Evolutionary conservation across 2,329 filamentous ascomycete genomes (phyloP).

Genomic region (Dichotomopilus funicola): DNA sequence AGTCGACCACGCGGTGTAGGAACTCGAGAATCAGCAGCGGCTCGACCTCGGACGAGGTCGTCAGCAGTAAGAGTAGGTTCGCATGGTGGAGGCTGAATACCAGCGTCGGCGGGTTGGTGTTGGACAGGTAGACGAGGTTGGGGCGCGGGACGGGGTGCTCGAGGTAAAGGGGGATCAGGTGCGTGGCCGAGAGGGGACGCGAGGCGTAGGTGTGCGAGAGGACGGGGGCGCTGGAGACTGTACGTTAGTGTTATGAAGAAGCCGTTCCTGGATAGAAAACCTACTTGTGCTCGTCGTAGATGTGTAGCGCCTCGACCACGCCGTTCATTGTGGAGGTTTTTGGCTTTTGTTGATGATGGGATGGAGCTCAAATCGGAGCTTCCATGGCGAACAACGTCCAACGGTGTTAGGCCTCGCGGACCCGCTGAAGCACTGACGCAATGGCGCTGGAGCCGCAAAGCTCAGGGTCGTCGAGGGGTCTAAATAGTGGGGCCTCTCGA

Average conservation of each 20-base stretch:
- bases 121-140: conserved; percentile 77
- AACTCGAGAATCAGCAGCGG: conserved; percentile 90
- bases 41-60: conserved; percentile 79
- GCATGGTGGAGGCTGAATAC: conserved; percentile 85
- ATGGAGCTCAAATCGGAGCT: no score
- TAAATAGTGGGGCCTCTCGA: no score
- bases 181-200: conserved; percentile 67
- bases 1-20: conserved; percentile 85
- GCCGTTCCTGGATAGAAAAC: conserved; percentile 19
- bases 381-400: no score
- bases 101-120: conserved; percentile 76
- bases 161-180: conserved; percentile 81
- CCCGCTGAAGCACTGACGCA: conserved; percentile 22
- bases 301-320: conserved; percentile 90
- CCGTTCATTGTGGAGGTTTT: conserved; percentile 56
- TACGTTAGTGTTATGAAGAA: no score
- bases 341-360: neutral
- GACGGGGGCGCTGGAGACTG: conserved; percentile 59
- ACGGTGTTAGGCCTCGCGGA: neutral
- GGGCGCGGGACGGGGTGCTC: conserved; percentile 74
- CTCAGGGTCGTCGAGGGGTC: no score
- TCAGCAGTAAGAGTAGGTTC: conserved; percentile 77
- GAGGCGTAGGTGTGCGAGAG: conserved; percentile 85
- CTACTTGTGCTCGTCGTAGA: conserved; percentile 93
- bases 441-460: conserved; percentile 2